These are phyloP conservation scores for Dianthus caryophyllus DNA, from an alignment of 148 eudicot species.

Conservation along the genomic window DNA sequence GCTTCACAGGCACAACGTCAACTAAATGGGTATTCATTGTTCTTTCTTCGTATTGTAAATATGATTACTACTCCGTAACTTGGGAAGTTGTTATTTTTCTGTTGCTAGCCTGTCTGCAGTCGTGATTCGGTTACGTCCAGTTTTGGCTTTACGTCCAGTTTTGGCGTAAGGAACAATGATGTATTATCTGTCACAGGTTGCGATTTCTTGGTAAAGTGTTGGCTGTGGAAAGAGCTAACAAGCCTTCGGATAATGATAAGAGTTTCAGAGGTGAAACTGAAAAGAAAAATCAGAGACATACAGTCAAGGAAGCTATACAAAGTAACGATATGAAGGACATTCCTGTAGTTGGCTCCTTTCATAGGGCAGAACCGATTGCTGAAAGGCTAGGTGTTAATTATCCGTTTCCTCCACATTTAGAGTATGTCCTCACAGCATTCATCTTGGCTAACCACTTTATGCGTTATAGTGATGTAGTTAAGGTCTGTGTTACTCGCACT, in stretches of 20 bases:
- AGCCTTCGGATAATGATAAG: slow-evolving; percentile 35
- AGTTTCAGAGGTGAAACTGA: slow-evolving; percentile 34
- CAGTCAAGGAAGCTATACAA: slow-evolving; percentile 27
- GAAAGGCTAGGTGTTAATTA: slow-evolving; percentile 82
- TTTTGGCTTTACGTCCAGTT: not conserved
- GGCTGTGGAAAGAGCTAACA: slow-evolving; percentile 69
- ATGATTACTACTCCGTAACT: too few species aligned
- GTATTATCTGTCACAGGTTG: slow-evolving; percentile 40
- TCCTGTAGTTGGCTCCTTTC: slow-evolving; percentile 28
- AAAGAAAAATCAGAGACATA: slow-evolving; percentile 23
- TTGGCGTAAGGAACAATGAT: not conserved
- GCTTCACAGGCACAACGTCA: slow-evolving; percentile 83
- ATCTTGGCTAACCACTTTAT: not conserved
- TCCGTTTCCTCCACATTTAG: slow-evolving; percentile 84
- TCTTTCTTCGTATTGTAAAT: not conserved
- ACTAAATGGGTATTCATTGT: slow-evolving; percentile 56
- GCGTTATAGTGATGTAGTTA: not conserved
- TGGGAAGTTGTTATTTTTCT: not conserved
- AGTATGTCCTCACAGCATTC: slow-evolving; percentile 38
- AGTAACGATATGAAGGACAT: slow-evolving; percentile 30
- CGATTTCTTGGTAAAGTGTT: slow-evolving; percentile 85
- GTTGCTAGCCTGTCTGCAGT: not conserved
- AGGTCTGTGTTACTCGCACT: not conserved
- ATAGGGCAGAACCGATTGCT: slow-evolving; percentile 60
- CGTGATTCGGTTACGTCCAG: not conserved